phyloP scores from a whole-genome alignment of 75 land plant genomes.

The Cryptomeria japonica region DNA sequence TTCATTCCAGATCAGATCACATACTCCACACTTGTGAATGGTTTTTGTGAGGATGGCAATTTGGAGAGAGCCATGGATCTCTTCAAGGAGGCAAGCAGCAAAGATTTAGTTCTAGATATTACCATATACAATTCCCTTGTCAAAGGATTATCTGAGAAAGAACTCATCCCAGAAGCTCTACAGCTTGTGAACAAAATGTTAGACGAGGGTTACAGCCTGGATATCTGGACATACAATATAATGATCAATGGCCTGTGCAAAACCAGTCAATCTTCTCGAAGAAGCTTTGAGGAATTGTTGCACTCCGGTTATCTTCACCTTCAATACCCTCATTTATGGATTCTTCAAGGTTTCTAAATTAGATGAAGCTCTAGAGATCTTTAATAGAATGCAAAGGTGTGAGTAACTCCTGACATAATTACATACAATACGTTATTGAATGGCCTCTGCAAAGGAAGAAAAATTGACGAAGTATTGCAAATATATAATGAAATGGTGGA shows the following conservation, averaged over 20 bases:
- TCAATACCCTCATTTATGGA: constrained; percentile 68
- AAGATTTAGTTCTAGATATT: constrained; percentile 45
- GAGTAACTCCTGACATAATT: constrained; percentile 57
- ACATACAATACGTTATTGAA: constrained; percentile 67
- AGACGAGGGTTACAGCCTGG: constrained; percentile 51
- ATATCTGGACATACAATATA: constrained; percentile 67
- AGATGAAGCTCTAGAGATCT: constrained; percentile 50
- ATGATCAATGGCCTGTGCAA: constrained; percentile 69
- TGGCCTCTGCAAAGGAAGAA: constrained; percentile 71
- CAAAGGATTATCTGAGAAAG: constrained; percentile 58
- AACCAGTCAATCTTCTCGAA: constrained; percentile 48
- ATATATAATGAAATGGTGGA: constrained; percentile 56
- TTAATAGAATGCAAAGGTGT: constrained; percentile 54
- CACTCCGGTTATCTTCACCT: constrained; percentile 62
- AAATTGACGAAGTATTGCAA: constrained; percentile 39
- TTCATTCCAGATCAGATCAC: constrained; percentile 64
- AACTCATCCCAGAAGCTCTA: constrained; percentile 49
- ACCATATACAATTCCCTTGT: constrained; percentile 52
- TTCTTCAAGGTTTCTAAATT: constrained; percentile 51
- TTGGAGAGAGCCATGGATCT: constrained; percentile 53
- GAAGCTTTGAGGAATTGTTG: constrained; percentile 49
- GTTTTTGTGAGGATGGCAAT: constrained; percentile 62
- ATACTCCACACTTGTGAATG: constrained; percentile 66
- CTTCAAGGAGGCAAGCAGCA: constrained; percentile 39
- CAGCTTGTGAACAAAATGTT: constrained; percentile 63